Evolutionary conservation across 2,329 filamentous ascomycete species (phyloP).

Genomic region (Colletotrichum brevisporum): DNA sequence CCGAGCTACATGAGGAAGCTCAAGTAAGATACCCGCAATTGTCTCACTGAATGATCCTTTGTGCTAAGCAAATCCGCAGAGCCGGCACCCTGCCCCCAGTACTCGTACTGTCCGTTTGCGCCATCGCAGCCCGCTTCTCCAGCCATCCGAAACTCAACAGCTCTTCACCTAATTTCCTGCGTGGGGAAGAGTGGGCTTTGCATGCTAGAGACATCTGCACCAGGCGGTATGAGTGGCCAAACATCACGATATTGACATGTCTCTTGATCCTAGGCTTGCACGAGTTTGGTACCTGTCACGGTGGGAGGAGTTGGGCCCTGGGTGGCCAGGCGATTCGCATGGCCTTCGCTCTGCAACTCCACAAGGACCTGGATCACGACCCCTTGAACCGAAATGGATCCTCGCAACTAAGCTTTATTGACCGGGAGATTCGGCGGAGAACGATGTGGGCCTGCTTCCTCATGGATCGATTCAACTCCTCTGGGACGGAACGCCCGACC

Average conservation of each 20-base stretch:
- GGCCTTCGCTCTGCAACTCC: slow-evolving; percentile 95
- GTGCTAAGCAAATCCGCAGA: slow-evolving; percentile 58
- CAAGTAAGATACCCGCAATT: slow-evolving; percentile 62
- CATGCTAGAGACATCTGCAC: slow-evolving; percentile 90
- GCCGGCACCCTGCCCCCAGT: slow-evolving; percentile 88
- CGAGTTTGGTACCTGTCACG: slow-evolving; percentile 97
- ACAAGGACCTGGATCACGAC: slow-evolving; percentile 90
- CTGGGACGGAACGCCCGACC: slow-evolving; percentile 90
- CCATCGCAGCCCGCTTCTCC: slow-evolving; percentile 94
- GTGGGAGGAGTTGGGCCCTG: slow-evolving; percentile 94
- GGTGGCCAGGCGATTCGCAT: slow-evolving; percentile 96
- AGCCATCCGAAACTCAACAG: slow-evolving; percentile 85
- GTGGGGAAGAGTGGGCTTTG: slow-evolving; percentile 92
- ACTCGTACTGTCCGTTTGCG: slow-evolving; percentile 92
- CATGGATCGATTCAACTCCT: slow-evolving; percentile 98
- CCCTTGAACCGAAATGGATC: slow-evolving; percentile 75
- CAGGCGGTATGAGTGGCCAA: slow-evolving; percentile 92
- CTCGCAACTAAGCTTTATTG: slow-evolving; percentile 85
- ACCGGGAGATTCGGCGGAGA: slow-evolving; percentile 90
- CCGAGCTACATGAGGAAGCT: slow-evolving; percentile 95
- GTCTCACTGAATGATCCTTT: too few relatives aligned
- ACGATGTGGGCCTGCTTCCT: slow-evolving; percentile 99
- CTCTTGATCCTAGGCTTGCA: slow-evolving; percentile 91
- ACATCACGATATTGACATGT: slow-evolving; percentile 94
- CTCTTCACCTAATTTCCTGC: slow-evolving; percentile 81